A percentile compares a stretch with the other conserved stretches of the same genome.
Evolutionary conservation across 2,329 filamentous ascomycete genomes (phyloP).

Genomic region (Diaporthe nobilis): DNA sequence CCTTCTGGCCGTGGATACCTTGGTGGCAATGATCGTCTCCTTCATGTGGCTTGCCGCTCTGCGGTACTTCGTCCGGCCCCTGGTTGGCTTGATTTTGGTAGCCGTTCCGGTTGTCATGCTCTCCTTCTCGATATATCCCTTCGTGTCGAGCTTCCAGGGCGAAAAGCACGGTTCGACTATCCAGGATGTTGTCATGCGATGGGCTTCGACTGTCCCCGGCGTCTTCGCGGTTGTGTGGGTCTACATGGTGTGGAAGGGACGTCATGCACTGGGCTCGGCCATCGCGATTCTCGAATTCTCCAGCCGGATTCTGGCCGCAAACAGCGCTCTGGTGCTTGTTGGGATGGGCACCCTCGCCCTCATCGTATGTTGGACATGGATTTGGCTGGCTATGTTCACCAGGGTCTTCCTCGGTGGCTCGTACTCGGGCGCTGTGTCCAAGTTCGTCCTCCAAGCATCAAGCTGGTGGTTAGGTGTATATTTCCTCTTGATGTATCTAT

Average conservation of each 20-base stretch:
- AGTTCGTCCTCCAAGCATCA: slow-evolving; percentile 86
- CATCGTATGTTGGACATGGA: slow-evolving; percentile 92
- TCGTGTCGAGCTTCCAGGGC: slow-evolving; percentile 90
- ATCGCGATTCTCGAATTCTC: slow-evolving; percentile 94
- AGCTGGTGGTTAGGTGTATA: slow-evolving; percentile 96
- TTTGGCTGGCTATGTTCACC: slow-evolving; percentile 97
- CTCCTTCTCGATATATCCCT: slow-evolving; percentile 91
- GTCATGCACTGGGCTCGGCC: slow-evolving; percentile 84
- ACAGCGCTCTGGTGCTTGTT: slow-evolving; percentile 85
- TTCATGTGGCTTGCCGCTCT: slow-evolving; percentile 91
- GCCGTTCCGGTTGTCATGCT: slow-evolving; percentile 89
- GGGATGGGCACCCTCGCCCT: slow-evolving; percentile 82
- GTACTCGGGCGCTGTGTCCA: slow-evolving; percentile 72
- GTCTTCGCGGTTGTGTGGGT: slow-evolving; percentile 83
- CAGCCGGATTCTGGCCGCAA: slow-evolving; percentile 87
- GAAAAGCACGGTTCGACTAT: slow-evolving; percentile 79
- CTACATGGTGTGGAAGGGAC: slow-evolving; percentile 85
- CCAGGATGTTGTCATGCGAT: slow-evolving; percentile 93
- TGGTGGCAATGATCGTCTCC: slow-evolving; percentile 90
- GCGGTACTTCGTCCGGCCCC: slow-evolving; percentile 86
- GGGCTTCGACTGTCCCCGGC: slow-evolving; percentile 83
- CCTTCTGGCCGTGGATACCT: slow-evolving; percentile 89
- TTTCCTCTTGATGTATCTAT: slow-evolving; percentile 95
- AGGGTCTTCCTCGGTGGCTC: slow-evolving; percentile 95
- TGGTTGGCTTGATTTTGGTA: slow-evolving; percentile 85